Evolutionary conservation across 1,139 yeast genomes (phyloP).

Genomic region (Magnusiomyces suaveolens): DNA sequence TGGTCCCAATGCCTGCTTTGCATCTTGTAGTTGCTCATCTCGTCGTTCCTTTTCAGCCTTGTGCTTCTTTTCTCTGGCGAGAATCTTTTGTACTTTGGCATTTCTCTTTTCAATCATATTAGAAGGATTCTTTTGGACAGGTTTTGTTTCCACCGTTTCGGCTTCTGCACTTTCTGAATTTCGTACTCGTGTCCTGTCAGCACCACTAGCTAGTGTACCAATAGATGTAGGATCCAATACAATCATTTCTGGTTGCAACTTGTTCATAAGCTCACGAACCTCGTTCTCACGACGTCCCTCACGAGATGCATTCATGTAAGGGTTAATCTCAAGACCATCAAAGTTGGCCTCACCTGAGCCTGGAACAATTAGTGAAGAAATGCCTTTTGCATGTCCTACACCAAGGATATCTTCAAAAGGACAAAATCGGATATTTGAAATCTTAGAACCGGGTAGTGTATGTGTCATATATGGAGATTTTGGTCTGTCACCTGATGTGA

Average conservation of each 20-base stretch:
- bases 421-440: slow-evolving; percentile 61
- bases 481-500: slow-evolving; percentile 28
- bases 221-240: slow-evolving; percentile 80
- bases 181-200: slow-evolving; percentile 52
- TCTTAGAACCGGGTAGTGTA: slow-evolving; percentile 64
- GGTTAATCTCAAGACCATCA: slow-evolving; percentile 89
- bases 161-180: slow-evolving; percentile 19
- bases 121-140: not conserved
- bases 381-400: slow-evolving; percentile 71
- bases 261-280: slow-evolving; percentile 76
- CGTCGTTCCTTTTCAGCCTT: not conserved
- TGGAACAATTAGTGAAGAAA: slow-evolving; percentile 76
- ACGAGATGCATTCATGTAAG: slow-evolving; percentile 64
- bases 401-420: slow-evolving; percentile 96
- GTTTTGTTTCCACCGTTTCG: not conserved
- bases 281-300: slow-evolving; percentile 92
- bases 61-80: not conserved
- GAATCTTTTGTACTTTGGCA: not conserved
- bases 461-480: slow-evolving; percentile 86
- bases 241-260: slow-evolving; percentile 86
- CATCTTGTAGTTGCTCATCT: slow-evolving; percentile 14
- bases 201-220: slow-evolving; percentile 73
- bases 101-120: not conserved
- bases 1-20: slow-evolving; percentile 24
- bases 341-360: slow-evolving; percentile 98